These are phyloP conservation scores for Skeletonema tropicum DNA, from an alignment of 108 stramenopile genomes.

Conservation along the genomic window DNA sequence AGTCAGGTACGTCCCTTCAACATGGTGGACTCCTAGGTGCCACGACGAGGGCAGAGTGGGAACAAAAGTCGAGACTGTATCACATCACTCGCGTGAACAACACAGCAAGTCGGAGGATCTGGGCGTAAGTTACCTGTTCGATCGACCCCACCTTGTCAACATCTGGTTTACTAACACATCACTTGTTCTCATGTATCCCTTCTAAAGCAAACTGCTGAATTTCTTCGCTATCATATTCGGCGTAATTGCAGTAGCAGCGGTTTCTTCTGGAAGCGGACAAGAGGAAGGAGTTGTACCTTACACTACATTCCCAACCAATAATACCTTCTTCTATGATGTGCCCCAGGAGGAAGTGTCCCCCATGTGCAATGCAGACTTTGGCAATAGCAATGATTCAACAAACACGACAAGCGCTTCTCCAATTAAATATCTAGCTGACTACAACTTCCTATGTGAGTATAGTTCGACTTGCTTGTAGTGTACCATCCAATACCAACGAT, in stretches of 20 bases:
- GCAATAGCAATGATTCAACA: neutral
- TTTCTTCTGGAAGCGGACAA: neutral
- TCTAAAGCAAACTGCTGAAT: neutral
- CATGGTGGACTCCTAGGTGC: neutral
- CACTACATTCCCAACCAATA: neutral
- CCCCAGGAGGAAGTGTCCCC: neutral
- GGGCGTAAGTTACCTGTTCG: neutral
- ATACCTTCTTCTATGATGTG: neutral
- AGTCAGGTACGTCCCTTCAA: neutral
- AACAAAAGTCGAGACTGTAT: neutral
- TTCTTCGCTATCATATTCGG: neutral
- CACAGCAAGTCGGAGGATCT: neutral
- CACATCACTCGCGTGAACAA: neutral
- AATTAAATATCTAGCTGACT: constrained; percentile 14
- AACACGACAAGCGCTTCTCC: neutral
- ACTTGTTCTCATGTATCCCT: neutral
- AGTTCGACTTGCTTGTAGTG: neutral
- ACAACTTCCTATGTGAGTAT: constrained; percentile 6
- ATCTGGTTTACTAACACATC: neutral
- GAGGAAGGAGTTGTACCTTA: neutral
- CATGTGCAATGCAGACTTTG: neutral
- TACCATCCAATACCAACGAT: neutral
- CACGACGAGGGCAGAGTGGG: neutral
- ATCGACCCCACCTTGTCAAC: neutral
- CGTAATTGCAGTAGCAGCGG: neutral